Percentiles rank a stretch among this genome's conserved stretches.
Conservation (phyloP, 345 rosid species). For the Camelina hispida region DNA sequence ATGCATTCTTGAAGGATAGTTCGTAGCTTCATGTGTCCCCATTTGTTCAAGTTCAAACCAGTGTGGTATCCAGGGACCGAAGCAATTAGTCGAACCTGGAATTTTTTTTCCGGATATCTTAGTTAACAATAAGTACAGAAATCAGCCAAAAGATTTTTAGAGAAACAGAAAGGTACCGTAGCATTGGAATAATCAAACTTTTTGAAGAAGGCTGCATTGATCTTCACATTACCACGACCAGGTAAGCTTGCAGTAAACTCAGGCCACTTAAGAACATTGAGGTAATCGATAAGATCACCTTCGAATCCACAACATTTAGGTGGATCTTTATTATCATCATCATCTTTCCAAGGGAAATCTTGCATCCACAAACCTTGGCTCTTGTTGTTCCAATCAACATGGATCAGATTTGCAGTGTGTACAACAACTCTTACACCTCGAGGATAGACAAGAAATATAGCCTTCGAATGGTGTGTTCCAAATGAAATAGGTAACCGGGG, state of each 20-base stretch:
- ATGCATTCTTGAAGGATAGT: slow-evolving; percentile 72
- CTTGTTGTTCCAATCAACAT: slow-evolving; percentile 97
- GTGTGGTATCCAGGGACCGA: slow-evolving; percentile 97
- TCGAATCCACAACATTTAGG: slow-evolving; percentile 67
- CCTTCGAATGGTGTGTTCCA: slow-evolving; percentile 97
- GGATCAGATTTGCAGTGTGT: slow-evolving; percentile 90
- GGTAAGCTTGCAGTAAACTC: slow-evolving; percentile 72
- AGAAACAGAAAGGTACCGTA: slow-evolving; percentile 50
- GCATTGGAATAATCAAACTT: slow-evolving; percentile 77
- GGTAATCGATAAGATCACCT: slow-evolving; percentile 85
- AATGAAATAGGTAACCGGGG: slow-evolving; percentile 87
- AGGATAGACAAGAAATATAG: slow-evolving; percentile 85
- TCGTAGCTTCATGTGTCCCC: slow-evolving; percentile 95
- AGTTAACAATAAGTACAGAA: slow-evolving; percentile 7
- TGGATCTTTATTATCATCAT: slow-evolving; percentile 47
- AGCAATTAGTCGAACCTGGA: slow-evolving; percentile 80
- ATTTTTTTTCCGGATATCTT: slow-evolving; percentile 14
- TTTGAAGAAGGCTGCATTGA: slow-evolving; percentile 81
- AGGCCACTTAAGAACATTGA: slow-evolving; percentile 85
- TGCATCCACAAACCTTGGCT: slow-evolving; percentile 99
- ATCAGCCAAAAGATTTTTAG: background rate
- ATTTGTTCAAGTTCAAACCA: slow-evolving; percentile 71
- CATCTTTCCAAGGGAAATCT: slow-evolving; percentile 98
- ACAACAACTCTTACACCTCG: slow-evolving; percentile 81
- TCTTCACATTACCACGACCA: slow-evolving; percentile 57